Percentiles rank a stretch among this genome's conserved stretches.
phyloP scores from a whole-genome alignment of 2,329 filamentous ascomycete species.

The Aspergillus fumigatus region DNA sequence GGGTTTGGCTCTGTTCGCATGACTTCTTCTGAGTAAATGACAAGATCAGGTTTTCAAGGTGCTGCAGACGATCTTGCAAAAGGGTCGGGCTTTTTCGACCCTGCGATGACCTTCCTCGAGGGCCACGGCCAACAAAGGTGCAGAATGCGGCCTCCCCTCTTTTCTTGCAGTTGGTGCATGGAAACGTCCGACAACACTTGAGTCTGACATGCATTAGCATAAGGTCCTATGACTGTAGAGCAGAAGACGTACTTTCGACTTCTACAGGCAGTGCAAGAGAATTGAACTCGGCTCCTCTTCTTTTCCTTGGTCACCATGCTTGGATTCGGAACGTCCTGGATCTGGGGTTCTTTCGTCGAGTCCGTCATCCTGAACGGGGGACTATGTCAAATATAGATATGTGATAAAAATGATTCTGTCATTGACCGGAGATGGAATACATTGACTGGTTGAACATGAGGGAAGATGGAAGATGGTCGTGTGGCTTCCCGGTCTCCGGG shows the following conservation, averaged over 20 bases:
- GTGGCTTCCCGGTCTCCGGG: background rate
- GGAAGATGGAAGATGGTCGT: background rate
- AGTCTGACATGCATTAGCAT: constrained; percentile 18
- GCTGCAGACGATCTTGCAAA: constrained; percentile 33
- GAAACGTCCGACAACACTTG: constrained; percentile 34
- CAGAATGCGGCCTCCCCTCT: constrained; percentile 29
- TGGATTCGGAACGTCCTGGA: background rate
- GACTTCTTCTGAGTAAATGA: constrained; percentile 29
- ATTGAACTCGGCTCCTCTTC: constrained; percentile 35
- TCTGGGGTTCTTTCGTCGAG: background rate
- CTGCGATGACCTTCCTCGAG: constrained; percentile 25
- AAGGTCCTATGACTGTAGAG: background rate
- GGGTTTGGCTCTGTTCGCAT: constrained; percentile 6
- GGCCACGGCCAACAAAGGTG: constrained; percentile 33
- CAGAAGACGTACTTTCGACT: constrained; percentile 27
- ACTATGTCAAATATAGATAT: background rate
- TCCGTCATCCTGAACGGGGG: background rate
- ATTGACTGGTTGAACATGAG: background rate
- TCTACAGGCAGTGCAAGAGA: constrained; percentile 36
- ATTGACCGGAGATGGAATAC: background rate
- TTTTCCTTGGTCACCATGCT: constrained; percentile 12
- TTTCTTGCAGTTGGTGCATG: constrained; percentile 32
- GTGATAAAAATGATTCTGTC: background rate
- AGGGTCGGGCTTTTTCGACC: constrained; percentile 24
- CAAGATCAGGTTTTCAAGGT: constrained; percentile 34